Percentiles rank a stretch among this genome's conserved stretches.
Evolutionary conservation across 2,329 filamentous ascomycete genomes (phyloP).

Genomic region (Calonectria hongkongensis): DNA sequence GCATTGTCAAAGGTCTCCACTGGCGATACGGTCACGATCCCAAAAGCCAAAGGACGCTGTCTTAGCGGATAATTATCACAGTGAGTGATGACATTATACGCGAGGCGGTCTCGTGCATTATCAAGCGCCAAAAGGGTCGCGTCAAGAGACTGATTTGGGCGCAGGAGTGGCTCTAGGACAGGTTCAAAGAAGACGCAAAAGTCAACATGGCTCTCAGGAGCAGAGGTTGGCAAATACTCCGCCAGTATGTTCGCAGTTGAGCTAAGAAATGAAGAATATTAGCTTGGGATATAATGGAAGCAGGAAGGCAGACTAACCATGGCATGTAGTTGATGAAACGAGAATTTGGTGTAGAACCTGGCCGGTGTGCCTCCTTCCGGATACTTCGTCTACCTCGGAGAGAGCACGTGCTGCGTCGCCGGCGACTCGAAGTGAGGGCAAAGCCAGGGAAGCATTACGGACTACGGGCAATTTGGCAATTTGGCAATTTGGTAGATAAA

Average conservation of each 20-base stretch:
- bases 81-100: slow-evolving; percentile 7
- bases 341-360: too few relatives aligned
- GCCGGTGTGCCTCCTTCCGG: too few relatives aligned
- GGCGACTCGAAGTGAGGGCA: too few relatives aligned
- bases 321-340: too few relatives aligned
- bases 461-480: too few relatives aligned
- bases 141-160: neutral
- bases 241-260: neutral
- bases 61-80: slow-evolving; percentile 3
- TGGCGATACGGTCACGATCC: slow-evolving; percentile 28
- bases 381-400: too few relatives aligned
- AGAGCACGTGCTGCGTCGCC: too few relatives aligned
- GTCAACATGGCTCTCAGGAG: neutral
- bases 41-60: slow-evolving; percentile 21
- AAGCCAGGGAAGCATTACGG: too few relatives aligned
- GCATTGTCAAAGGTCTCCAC: slow-evolving; percentile 10
- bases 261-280: too few relatives aligned
- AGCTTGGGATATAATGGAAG: too few relatives aligned
- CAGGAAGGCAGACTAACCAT: too few relatives aligned
- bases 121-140: neutral
- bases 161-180: neutral
- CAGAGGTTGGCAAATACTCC: neutral
- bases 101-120: neutral
- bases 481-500: neutral
- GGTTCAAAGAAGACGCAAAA: slow-evolving; percentile 15